Percentiles rank a stretch among this genome's conserved stretches.
phyloP scores from a whole-genome alignment of 2,329 filamentous ascomycete genomes.

The Alternaria triticina region DNA sequence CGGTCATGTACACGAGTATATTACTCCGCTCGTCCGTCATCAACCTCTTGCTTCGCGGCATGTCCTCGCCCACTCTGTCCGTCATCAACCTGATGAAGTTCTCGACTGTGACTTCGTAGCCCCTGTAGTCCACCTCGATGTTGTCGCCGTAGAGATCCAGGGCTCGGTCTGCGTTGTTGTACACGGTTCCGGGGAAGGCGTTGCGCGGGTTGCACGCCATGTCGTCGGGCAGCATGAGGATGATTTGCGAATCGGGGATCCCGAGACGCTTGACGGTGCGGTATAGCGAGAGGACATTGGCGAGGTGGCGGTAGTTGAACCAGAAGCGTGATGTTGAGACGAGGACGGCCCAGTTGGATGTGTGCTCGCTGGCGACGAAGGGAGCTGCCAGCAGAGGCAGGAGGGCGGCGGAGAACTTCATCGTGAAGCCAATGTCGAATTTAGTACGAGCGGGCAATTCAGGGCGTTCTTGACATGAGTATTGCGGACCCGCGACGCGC shows the following conservation, averaged over 20 bases:
- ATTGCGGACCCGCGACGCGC: conserved; percentile 7
- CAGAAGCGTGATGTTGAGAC: conserved; percentile 98
- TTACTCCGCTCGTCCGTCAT: conserved; percentile 96
- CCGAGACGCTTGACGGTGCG: conserved; percentile 97
- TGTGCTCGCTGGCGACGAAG: conserved; percentile 73
- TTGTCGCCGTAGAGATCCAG: conserved; percentile 98
- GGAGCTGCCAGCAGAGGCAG: conserved; percentile 40
- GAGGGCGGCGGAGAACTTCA: conserved; percentile 36
- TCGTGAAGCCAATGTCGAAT: conserved; percentile 1
- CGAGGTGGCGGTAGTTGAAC: conserved; percentile 99
- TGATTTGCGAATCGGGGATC: conserved; percentile 98
- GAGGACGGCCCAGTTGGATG: conserved; percentile 99
- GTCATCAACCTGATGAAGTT: conserved; percentile 97
- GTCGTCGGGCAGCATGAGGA: conserved; percentile 99
- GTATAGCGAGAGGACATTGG: conserved; percentile 96
- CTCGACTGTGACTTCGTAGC: conserved; percentile 98
- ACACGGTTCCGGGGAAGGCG: conserved; percentile 95
- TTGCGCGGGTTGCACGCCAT: conserved; percentile 99
- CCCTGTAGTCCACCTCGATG: conserved; percentile 97
- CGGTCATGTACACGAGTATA: conserved; percentile 98
- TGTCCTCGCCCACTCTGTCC: conserved; percentile 91
- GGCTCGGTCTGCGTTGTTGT: conserved; percentile 95
- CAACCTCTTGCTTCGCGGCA: conserved; percentile 90
- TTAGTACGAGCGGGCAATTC: not conserved
- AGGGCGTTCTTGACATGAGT: not conserved